Percentiles rank a stretch among this genome's conserved stretches.
Evolutionary conservation across 805 yeast species (phyloP).

Genomic region (Nakazawaea sp.): DNA sequence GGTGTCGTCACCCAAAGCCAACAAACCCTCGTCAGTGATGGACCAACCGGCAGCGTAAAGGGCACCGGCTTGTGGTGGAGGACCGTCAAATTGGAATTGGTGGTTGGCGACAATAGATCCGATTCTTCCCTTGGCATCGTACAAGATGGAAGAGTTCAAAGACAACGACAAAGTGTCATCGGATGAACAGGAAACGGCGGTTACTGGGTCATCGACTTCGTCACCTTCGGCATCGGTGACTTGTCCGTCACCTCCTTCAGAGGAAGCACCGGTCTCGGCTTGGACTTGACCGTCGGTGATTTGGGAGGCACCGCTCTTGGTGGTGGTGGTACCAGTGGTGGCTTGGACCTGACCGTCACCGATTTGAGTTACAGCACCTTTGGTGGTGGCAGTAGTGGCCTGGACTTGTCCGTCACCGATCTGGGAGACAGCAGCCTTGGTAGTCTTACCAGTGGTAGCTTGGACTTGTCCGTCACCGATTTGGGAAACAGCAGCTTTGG

Average conservation of each 20-base stretch:
- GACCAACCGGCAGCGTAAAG: slow-evolving; percentile 63
- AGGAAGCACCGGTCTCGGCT: slow-evolving; percentile 18
- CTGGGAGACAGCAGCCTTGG: slow-evolving; percentile 28
- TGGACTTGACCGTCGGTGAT: slow-evolving; percentile 32
- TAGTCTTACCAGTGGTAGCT: slow-evolving; percentile 16
- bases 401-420: slow-evolving; percentile 41
- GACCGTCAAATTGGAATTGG: slow-evolving; percentile 77
- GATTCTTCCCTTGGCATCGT: slow-evolving; percentile 57
- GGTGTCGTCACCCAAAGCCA: slow-evolving; percentile 56
- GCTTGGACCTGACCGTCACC: slow-evolving; percentile 30
- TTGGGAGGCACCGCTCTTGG: slow-evolving; percentile 21
- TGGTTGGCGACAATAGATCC: slow-evolving; percentile 78
- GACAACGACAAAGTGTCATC: slow-evolving; percentile 48
- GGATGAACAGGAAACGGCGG: slow-evolving; percentile 24
- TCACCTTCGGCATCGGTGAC: slow-evolving; percentile 8
- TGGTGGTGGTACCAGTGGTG: slow-evolving; percentile 24
- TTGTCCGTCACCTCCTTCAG: slow-evolving; percentile 16
- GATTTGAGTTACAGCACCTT: slow-evolving; percentile 36
- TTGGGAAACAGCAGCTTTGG: slow-evolving; percentile 26
- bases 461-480: slow-evolving; percentile 33
- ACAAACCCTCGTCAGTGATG: slow-evolving; percentile 44
- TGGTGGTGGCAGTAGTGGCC: slow-evolving; percentile 25
- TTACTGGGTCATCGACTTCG: slow-evolving; percentile 7
- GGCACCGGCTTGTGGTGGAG: slow-evolving; percentile 78
- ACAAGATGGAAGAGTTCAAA: slow-evolving; percentile 42